Conservation (phyloP, 352 stramenopile species). For the Phytopythium chamaehyphon region DNA sequence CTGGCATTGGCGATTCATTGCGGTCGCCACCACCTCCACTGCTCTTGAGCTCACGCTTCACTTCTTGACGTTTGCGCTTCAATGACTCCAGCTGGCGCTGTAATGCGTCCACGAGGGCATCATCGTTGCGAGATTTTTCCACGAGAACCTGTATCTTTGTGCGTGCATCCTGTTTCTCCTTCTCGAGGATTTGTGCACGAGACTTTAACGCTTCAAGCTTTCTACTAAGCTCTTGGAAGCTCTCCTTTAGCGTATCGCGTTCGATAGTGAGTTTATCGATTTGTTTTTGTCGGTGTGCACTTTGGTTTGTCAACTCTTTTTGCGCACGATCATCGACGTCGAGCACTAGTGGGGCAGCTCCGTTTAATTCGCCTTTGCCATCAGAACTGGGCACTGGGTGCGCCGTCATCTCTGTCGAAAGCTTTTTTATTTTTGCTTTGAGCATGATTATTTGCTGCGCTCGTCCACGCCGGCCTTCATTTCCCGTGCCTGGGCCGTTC, state of each 20-base stretch:
- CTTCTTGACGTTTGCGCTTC: conserved; percentile 49
- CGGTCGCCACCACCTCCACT: conserved; percentile 36
- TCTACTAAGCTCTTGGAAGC: conserved; percentile 51
- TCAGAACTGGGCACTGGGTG: background rate
- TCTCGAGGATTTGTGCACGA: conserved; percentile 64
- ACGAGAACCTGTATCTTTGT: conserved; percentile 65
- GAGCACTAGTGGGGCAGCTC: background rate
- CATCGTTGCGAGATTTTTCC: conserved; percentile 79
- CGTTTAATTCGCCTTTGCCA: background rate
- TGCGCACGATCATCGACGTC: conserved; percentile 68
- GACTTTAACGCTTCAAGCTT: conserved; percentile 66
- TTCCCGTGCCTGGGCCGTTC: conserved; percentile 9
- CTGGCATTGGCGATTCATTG: conserved; percentile 43
- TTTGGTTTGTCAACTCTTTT: conserved; percentile 48
- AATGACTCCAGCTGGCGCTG: conserved; percentile 64
- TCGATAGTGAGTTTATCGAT: conserved; percentile 59
- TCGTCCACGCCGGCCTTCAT: conserved; percentile 40
- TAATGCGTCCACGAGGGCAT: conserved; percentile 71
- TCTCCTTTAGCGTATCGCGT: conserved; percentile 49
- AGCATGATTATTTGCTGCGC: conserved; percentile 85
- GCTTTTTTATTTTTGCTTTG: conserved; percentile 77
- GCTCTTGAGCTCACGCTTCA: conserved; percentile 40
- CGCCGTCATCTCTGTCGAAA: conserved; percentile 34
- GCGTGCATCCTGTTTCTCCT: conserved; percentile 64
- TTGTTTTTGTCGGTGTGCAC: conserved; percentile 53